Percentiles rank a stretch among this genome's conserved stretches.
phyloP scores from a whole-genome alignment of 2,329 filamentous ascomycete genomes.

The Venturiaceae sp. region DNA sequence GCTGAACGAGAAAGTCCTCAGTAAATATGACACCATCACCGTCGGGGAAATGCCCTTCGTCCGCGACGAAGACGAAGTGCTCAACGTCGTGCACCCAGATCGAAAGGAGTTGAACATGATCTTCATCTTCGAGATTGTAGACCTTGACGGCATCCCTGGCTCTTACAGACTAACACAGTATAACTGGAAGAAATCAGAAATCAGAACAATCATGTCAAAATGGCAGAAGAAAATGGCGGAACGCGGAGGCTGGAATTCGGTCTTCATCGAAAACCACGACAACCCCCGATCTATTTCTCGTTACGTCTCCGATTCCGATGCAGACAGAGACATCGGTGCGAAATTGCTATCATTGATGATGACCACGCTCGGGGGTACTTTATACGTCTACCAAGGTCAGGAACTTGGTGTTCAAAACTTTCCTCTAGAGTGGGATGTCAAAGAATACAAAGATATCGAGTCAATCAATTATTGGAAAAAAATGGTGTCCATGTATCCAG shows the following conservation, averaged over 20 bases:
- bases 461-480: constrained; percentile 45
- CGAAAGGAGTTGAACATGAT: constrained; percentile 37
- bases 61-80: constrained; percentile 31
- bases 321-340: constrained; percentile 33
- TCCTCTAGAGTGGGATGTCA: constrained; percentile 30
- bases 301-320: constrained; percentile 37
- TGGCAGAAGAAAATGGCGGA: constrained; percentile 37
- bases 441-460: constrained; percentile 44
- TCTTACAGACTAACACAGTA: constrained; percentile 22
- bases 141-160: constrained; percentile 24
- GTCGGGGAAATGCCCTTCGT: constrained; percentile 53
- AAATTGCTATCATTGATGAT: constrained; percentile 40
- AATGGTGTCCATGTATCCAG: constrained; percentile 27
- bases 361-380: constrained; percentile 36
- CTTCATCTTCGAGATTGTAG: constrained; percentile 37
- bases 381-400: constrained; percentile 42
- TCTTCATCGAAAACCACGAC: constrained; percentile 46
- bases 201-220: constrained; percentile 21
- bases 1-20: constrained; percentile 41
- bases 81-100: constrained; percentile 30
- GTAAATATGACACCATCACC: constrained; percentile 48
- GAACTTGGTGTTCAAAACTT: constrained; percentile 43
- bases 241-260: constrained; percentile 36
- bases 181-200: constrained; percentile 26
- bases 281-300: constrained; percentile 40